Conservation (phyloP, 2,329 filamentous ascomycete genomes). For the Aureobasidium uvarum region DNA sequence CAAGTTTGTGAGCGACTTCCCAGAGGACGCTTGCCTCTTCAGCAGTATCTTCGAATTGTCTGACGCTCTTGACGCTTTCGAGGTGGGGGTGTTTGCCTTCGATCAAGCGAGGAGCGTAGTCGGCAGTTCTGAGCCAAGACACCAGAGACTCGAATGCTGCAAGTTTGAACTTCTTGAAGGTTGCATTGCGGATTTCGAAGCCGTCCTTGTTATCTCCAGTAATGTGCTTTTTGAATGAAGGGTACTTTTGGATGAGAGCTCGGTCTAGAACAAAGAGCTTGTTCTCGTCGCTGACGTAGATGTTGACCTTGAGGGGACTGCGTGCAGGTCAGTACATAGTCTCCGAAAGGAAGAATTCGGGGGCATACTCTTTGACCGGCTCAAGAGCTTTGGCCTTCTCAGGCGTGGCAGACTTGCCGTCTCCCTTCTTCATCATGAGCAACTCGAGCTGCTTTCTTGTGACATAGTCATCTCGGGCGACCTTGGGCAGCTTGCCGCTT, state of each 20-base stretch:
- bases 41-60: constrained; percentile 17
- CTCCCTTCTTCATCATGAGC: background rate
- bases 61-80: background rate
- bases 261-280: constrained; percentile 10
- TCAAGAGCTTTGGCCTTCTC: background rate
- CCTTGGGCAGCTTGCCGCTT: background rate
- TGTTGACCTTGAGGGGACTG: constrained; percentile 19
- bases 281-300: constrained; percentile 10
- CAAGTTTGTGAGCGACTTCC: constrained; percentile 10
- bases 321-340: background rate
- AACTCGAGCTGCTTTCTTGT: constrained; percentile 11
- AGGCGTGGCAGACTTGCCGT: background rate
- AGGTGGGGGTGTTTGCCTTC: constrained; percentile 2
- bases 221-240: background rate
- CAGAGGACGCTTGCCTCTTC: constrained; percentile 5
- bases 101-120: constrained; percentile 14
- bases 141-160: background rate
- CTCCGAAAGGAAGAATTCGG: background rate
- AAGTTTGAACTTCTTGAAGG: background rate
- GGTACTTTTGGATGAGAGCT: background rate
- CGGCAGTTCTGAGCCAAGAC: constrained; percentile 1
- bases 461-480: background rate
- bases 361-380: constrained; percentile 9
- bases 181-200: background rate
- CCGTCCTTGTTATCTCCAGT: background rate